Base-by-base conservation (phyloP, 2,329 filamentous ascomycete species). In the Rosellinia necatrix region DNA sequence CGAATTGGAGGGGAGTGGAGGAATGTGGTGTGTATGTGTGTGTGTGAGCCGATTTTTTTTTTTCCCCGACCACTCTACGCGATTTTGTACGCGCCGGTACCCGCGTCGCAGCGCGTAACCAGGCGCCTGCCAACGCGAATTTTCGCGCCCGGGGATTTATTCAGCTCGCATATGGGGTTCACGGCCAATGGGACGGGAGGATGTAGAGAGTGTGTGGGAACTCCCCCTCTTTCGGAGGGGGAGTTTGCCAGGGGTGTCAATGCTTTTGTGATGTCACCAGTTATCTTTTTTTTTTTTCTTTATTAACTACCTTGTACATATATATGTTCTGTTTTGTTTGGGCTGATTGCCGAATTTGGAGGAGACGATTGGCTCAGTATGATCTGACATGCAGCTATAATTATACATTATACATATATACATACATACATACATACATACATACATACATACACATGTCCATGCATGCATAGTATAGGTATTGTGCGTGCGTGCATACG, bases 51-150 rank as follows among this genome's bases (percentile, higher is more conserved):
- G 35, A 10, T 25, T 34, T n/a, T 2, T 34, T 10, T 17, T 24
- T 9, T 9, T 22, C 24, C 34, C 54, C 17, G 51, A 56, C 51
- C 47, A 55, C 42, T 55, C 51, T 40, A 58, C 56, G 51, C 56
- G 55, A 13, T 7, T 44, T 32, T 43, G 30, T 40, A 43, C 43
- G 44, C 37, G 56, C 38, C 47, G 25, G n/a, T 4, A 51, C 3
- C 42, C 21, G 47, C n/a, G 51, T 34, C 56, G 41, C 46, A 42
- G 49, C 53, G 53, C 53, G 53, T 52, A 56, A 34, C 10, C 41
- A 21, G 13, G 46, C 21, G 32, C 17, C 22, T 40, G 50, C 42
- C 49, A 38, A 47, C 56, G 56, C 56, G 56, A 58, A 48, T 51
- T 43, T 58, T 58, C 56, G 56, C 48, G 56, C 48, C 15, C 15